phyloP scores from a whole-genome alignment of 192 early-diverging fungal species.

The Rhizophagus clarus region DNA sequence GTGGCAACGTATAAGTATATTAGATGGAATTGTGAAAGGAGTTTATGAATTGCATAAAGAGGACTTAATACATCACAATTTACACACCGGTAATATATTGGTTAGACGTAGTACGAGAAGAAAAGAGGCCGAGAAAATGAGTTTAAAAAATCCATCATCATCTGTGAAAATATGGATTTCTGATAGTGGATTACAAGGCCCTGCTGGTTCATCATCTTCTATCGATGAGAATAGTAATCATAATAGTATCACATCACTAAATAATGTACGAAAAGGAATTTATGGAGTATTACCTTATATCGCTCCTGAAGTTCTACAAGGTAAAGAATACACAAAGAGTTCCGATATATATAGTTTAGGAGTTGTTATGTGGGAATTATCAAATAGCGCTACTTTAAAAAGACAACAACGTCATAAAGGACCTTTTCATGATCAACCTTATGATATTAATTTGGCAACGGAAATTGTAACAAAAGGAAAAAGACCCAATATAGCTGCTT shows the following conservation, averaged over 20 bases:
- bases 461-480: background rate
- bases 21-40: background rate
- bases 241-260: background rate
- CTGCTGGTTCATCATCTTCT: background rate
- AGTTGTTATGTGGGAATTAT: constrained; percentile 2
- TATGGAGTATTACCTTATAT: constrained; percentile 8
- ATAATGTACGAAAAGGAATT: background rate
- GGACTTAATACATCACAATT: background rate
- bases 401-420: background rate
- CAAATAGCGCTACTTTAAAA: background rate
- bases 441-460: background rate
- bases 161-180: background rate
- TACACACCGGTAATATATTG: background rate
- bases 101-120: background rate
- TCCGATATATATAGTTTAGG: constrained; percentile 18
- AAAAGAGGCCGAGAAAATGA: background rate
- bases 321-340: background rate
- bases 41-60: background rate
- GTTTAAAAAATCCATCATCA: background rate
- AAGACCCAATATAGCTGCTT: background rate
- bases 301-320: constrained; percentile 5
- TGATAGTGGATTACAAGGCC: background rate
- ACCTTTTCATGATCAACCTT: background rate
- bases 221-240: background rate
- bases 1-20: constrained; percentile 4